Base-by-base conservation (phyloP, 306 rosid genomes). In the Lithocarpus polystachyus region DNA sequence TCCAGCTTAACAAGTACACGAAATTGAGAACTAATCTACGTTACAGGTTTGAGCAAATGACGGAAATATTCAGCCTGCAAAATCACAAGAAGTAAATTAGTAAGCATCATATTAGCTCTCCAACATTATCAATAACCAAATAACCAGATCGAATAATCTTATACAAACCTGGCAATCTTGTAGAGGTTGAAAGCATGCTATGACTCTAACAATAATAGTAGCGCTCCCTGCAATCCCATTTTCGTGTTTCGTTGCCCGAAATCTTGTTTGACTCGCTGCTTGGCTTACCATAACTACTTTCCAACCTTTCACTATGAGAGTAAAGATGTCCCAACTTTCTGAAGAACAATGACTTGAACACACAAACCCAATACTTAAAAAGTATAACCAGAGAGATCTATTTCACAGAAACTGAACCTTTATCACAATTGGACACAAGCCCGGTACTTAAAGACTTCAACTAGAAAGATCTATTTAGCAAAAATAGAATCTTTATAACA, bases 201-300 rank as follows among this genome's bases (percentile, higher is more conserved):
- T 93, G 28, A 96, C 89, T 87, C 97, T 91, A 84, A 96, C 98
- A 78, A 96, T 86, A 37, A 96, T 96, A 88, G 98, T 89, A 79
- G 98, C 84, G 73, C 86, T 68, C 81, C 99, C 99, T 62, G 94
- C 91, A 72, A 73, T 87, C 88, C 98, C 99, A 87, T 83, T 96
- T 79, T 91, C 97, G 67, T 96, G 96, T 93, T 93, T 96, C 92
- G 89, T 90, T 83, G 99, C 97, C 88, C 99, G 91, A 90, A 96
- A 96, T 96, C 91, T 96, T 80, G 99, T 96, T 88, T 96, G 97
- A 80, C 93, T 83, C 51, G 99, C 99, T 84, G 99, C 96, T 96
- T 96, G 99, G 96, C 97, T 80, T 82, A 93, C 99, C 99, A 96
- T 93, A 87, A 93, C 99, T 96, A 96, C 90, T 83, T 80, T 87